Conservation (phyloP, 192 early-diverging fungal species). For the Coemansia sp. region DNA sequence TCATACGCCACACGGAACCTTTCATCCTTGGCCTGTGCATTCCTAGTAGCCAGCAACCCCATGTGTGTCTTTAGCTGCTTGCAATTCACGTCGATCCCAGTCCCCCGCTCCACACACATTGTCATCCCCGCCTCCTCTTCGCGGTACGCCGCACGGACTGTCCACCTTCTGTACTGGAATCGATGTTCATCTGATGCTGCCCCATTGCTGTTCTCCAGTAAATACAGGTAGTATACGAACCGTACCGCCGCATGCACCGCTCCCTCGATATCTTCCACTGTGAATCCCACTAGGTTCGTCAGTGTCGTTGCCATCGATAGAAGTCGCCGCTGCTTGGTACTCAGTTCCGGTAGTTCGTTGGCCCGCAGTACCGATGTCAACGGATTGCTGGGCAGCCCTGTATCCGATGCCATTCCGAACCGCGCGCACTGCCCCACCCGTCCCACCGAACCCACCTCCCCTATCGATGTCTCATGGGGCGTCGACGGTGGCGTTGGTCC, state of each 20-base stretch:
- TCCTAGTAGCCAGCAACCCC: background rate
- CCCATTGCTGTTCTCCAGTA: slow-evolving; percentile 7
- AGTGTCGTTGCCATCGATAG: slow-evolving; percentile 17
- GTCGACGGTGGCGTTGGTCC: slow-evolving; percentile 43
- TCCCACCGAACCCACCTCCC: background rate
- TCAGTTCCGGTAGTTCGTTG: slow-evolving; percentile 19
- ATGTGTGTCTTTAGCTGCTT: slow-evolving; percentile 3
- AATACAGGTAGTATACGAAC: slow-evolving; percentile 34
- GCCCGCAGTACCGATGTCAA: slow-evolving; percentile 13
- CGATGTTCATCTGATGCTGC: background rate
- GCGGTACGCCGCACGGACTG: slow-evolving; percentile 38
- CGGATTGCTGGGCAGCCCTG: slow-evolving; percentile 16
- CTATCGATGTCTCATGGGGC: background rate
- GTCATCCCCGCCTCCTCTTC: slow-evolving; percentile 33
- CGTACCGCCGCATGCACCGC: slow-evolving; percentile 34
- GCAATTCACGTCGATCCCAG: slow-evolving; percentile 19
- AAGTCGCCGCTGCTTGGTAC: slow-evolving; percentile 23
- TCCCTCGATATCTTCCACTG: slow-evolving; percentile 31
- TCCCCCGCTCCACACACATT: slow-evolving; percentile 10
- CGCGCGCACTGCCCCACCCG: slow-evolving; percentile 35
- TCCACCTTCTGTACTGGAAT: slow-evolving; percentile 31
- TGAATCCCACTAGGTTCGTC: slow-evolving; percentile 15
- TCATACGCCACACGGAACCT: slow-evolving; percentile 28
- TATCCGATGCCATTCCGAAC: slow-evolving; percentile 14
- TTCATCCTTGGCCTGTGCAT: background rate